phyloP scores from a whole-genome alignment of 768 basidiomycete genomes.

The Epithele typhae region DNA sequence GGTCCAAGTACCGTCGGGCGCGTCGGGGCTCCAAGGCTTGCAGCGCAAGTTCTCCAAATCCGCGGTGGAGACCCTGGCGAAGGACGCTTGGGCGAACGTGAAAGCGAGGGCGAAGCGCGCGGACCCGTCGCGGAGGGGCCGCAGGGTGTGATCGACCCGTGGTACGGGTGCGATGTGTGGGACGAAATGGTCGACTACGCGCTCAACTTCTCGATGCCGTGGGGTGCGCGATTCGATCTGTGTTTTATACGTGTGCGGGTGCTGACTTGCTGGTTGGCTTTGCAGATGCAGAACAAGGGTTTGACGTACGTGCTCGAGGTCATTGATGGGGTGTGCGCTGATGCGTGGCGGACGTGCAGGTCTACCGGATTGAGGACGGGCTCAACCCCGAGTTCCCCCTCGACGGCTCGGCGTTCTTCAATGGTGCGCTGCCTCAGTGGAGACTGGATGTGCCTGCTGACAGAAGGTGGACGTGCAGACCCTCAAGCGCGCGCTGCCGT shows the following conservation, averaged over 20 bases:
- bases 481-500: constrained; percentile 51
- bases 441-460: not conserved
- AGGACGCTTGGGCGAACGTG: not conserved
- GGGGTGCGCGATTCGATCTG: constrained; percentile 29
- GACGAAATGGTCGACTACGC: constrained; percentile 71
- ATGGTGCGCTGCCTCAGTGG: constrained; percentile 39
- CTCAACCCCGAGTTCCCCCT: constrained; percentile 44
- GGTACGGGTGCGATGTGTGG: constrained; percentile 49
- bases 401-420: constrained; percentile 57
- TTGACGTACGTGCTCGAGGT: constrained; percentile 13
- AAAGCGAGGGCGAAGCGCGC: not conserved
- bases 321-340: no score
- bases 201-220: constrained; percentile 65
- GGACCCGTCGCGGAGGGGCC: constrained; percentile 20
- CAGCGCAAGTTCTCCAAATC: not conserved
- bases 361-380: constrained; percentile 26
- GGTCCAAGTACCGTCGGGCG: no score
- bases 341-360: no score
- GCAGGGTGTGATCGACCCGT: constrained; percentile 47
- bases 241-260: not conserved
- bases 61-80: no score
- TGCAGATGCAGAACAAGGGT: not conserved
- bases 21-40: not conserved
- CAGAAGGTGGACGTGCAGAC: constrained; percentile 32
- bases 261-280: not conserved